Conservation (phyloP, 768 basidiomycete species). For the Calocera viscosa region DNA sequence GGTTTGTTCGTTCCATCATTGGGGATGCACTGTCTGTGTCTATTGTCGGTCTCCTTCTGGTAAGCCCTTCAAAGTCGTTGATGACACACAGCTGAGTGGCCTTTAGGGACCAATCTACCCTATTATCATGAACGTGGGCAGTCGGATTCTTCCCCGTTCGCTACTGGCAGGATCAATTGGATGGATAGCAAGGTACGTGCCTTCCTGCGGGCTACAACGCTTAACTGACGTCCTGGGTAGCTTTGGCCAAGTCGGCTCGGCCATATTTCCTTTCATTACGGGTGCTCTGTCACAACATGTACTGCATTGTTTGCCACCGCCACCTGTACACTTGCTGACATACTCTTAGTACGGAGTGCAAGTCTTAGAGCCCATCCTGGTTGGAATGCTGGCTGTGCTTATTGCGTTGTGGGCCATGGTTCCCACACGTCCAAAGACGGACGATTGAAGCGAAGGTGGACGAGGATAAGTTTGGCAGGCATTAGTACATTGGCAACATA, state of each 20-base stretch:
- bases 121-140: constrained; percentile 54
- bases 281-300: constrained; percentile 13
- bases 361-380: background rate
- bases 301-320: background rate
- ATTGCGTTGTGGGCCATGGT: constrained; percentile 1
- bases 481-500: too few relatives aligned
- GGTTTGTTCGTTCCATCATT: constrained; percentile 53
- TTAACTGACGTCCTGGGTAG: constrained; percentile 7
- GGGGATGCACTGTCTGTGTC: constrained; percentile 53
- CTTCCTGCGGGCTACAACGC: background rate
- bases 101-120: constrained; percentile 33
- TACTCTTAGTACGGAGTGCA: background rate
- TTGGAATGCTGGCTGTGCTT: background rate
- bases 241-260: constrained; percentile 28
- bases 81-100: background rate
- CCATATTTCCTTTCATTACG: constrained; percentile 27
- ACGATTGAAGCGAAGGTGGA: background rate
- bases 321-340: background rate
- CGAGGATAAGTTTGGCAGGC: too few relatives aligned
- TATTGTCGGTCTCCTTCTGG: constrained; percentile 48
- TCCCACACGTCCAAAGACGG: background rate
- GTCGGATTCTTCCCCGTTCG: constrained; percentile 56
- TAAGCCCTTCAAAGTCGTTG: background rate
- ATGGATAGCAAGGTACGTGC: constrained; percentile 20
- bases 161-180: constrained; percentile 45